A percentile compares a stretch with the other conserved stretches of the same genome.
Evolutionary conservation across 1,139 yeast species (phyloP).

Genomic region (Cylindricascospora bacillispora): DNA sequence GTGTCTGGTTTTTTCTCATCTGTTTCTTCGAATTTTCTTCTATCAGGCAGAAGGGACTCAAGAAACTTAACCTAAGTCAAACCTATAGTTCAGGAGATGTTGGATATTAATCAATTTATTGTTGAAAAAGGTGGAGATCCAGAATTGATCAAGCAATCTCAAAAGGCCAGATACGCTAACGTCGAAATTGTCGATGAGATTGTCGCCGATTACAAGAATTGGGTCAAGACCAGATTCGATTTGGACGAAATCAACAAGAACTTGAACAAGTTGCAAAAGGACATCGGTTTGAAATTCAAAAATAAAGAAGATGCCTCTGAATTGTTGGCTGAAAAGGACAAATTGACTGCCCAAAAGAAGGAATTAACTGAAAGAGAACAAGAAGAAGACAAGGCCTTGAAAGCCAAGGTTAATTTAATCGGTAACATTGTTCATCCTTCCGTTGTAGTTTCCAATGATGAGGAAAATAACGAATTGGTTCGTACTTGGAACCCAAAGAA

Average conservation of each 20-base stretch:
- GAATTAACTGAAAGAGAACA: conserved; percentile 54
- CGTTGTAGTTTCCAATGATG: conserved; percentile 79
- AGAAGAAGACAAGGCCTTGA: conserved; percentile 63
- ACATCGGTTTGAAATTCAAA: conserved; percentile 82
- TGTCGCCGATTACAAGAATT: conserved; percentile 74
- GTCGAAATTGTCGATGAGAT: conserved; percentile 95
- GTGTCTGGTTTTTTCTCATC: too few species aligned
- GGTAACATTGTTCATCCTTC: conserved; percentile 92
- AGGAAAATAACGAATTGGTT: conserved; percentile 79
- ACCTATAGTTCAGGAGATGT: too few species aligned
- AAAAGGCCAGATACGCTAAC: conserved; percentile 85
- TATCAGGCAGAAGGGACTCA: too few species aligned
- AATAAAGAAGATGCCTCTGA: conserved; percentile 90
- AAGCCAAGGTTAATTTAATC: conserved; percentile 70
- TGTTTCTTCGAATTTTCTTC: too few species aligned
- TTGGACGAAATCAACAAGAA: conserved; percentile 82
- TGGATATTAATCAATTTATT: conserved; percentile 81
- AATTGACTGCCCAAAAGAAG: conserved; percentile 57
- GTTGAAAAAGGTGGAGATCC: conserved; percentile 97
- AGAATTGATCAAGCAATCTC: conserved; percentile 73
- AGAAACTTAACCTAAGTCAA: too few species aligned
- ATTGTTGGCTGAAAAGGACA: conserved; percentile 68
- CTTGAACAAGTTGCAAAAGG: conserved; percentile 80
- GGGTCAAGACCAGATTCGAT: conserved; percentile 89
- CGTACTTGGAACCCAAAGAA: conserved; percentile 78